These are phyloP conservation scores for Noccaea bulbosa DNA, from an alignment of 345 rosid genomes.

Conservation along the genomic window DNA sequence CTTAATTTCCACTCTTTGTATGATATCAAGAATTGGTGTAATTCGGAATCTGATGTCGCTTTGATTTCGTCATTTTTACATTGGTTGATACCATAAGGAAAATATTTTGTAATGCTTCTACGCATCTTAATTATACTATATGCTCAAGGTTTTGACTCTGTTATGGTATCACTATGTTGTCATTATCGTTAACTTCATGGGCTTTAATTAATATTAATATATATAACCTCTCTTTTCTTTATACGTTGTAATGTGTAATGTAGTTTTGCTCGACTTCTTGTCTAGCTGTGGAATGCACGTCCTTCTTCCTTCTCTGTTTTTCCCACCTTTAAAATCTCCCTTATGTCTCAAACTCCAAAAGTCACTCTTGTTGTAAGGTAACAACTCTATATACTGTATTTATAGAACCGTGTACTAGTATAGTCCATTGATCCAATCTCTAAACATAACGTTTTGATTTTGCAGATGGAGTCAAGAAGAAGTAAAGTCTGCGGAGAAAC, in stretches of 20 bases:
- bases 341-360: conserved; percentile 24
- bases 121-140: conserved; percentile 3
- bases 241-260: conserved; percentile 14
- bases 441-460: neutral
- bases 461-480: conserved; percentile 54
- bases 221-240: neutral
- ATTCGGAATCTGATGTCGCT: conserved; percentile 15
- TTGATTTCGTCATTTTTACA: conserved; percentile 28
- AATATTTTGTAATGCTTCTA: no score
- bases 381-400: neutral
- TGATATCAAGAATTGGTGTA: conserved; percentile 33
- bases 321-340: neutral
- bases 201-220: neutral
- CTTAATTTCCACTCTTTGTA: neutral
- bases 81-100: no score
- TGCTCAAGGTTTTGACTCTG: conserved; percentile 14
- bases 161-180: conserved; percentile 24
- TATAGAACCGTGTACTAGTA: neutral
- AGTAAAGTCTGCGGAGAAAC: conserved; percentile 57
- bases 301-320: neutral
- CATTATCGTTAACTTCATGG: conserved; percentile 26
- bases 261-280: conserved; percentile 1
- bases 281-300: conserved; percentile 36
- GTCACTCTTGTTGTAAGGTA: conserved; percentile 28
- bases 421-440: conserved; percentile 11